phyloP scores from a whole-genome alignment of 2,329 filamentous ascomycete species.

The Penicillium freii region DNA sequence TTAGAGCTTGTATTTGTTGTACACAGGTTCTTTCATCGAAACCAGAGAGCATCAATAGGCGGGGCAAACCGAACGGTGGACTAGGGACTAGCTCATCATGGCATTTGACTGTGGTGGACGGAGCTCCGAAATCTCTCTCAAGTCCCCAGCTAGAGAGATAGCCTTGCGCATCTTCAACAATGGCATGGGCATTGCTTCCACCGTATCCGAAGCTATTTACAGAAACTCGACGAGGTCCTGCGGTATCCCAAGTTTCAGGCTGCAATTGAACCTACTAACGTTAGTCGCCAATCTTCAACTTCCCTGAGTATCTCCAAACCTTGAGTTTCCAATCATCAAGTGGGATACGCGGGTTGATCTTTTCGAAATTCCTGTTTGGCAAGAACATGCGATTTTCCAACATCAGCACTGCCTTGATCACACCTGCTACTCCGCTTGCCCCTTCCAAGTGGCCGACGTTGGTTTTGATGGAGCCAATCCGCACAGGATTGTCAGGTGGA shows the following conservation, averaged over 20 bases:
- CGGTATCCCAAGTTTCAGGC: constrained; percentile 6
- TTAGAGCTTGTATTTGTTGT: constrained; percentile 9
- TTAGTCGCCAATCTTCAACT: background rate
- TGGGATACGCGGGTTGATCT: constrained; percentile 38
- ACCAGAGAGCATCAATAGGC: constrained; percentile 25
- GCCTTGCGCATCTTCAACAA: constrained; percentile 34
- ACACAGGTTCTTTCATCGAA: constrained; percentile 24
- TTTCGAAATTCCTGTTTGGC: constrained; percentile 45
- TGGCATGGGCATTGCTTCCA: constrained; percentile 47
- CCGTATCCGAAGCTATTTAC: constrained; percentile 50
- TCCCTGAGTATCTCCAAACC: constrained; percentile 10
- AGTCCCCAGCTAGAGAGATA: constrained; percentile 8
- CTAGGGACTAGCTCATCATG: background rate
- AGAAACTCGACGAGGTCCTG: constrained; percentile 9
- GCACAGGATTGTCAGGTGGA: constrained; percentile 14
- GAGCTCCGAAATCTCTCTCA: background rate
- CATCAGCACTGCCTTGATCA: constrained; percentile 45
- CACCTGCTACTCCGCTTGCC: constrained; percentile 26
- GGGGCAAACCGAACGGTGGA: background rate
- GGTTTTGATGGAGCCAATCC: constrained; percentile 26
- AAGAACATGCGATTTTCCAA: constrained; percentile 47
- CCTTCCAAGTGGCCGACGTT: constrained; percentile 32
- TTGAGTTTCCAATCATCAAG: constrained; percentile 39
- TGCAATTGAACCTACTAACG: constrained; percentile 6
- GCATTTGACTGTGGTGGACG: background rate